Conservation (phyloP, 140 eudicot genomes). For the Erigeron philadelphicus region DNA sequence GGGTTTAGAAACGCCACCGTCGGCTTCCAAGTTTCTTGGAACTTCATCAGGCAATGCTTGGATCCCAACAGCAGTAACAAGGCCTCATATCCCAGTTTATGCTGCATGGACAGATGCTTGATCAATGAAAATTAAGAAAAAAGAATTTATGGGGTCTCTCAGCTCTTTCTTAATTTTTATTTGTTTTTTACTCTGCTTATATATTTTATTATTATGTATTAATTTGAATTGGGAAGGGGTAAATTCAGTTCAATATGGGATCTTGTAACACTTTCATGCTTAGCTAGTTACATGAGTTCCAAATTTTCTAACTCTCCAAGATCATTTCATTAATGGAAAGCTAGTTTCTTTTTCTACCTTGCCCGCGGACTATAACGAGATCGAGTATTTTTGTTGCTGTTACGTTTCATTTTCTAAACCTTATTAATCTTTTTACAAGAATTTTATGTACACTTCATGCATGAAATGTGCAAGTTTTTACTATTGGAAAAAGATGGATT, state of each 20-base stretch:
- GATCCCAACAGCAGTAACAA: constrained; percentile 50
- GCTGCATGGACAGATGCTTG: constrained; percentile 88
- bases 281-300: constrained; percentile 17
- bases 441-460: constrained; percentile 16
- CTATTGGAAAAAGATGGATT: neutral
- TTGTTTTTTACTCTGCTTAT: constrained; percentile 17
- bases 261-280: constrained; percentile 23
- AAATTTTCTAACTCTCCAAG: constrained; percentile 31
- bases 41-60: constrained; percentile 40
- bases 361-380: too few relatives aligned
- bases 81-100: constrained; percentile 73
- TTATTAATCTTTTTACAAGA: constrained; percentile 14
- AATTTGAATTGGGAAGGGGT: constrained; percentile 38
- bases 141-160: constrained; percentile 13
- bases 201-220: constrained; percentile 24
- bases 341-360: neutral
- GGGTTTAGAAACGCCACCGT: constrained; percentile 48
- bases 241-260: constrained; percentile 33
- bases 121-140: constrained; percentile 1
- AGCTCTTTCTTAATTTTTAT: neutral
- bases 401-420: too few relatives aligned
- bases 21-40: constrained; percentile 45
- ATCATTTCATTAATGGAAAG: constrained; percentile 2
- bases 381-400: too few relatives aligned
- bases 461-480: constrained; percentile 6